These are phyloP conservation scores for Candida parachauliodes DNA, from an alignment of 805 yeast species.

Conservation along the genomic window DNA sequence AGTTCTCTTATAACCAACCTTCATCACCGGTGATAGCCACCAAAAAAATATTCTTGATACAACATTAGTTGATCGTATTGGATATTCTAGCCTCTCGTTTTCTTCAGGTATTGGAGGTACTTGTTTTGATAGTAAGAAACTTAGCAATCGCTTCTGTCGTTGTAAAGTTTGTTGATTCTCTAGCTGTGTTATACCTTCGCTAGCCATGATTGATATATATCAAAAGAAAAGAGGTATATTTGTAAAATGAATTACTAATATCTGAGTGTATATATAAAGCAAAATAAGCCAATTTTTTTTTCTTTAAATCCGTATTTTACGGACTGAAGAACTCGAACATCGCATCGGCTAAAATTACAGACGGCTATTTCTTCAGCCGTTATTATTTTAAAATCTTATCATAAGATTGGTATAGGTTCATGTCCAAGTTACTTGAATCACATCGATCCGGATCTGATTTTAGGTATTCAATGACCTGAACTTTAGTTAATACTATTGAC, in stretches of 20 bases:
- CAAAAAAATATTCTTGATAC: conserved; percentile 49
- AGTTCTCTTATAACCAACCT: conserved; percentile 69
- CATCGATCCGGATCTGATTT: too few relatives aligned
- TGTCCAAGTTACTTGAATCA: too few relatives aligned
- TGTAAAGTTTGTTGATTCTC: conserved; percentile 11
- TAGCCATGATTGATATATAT: too few relatives aligned
- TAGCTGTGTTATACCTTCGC: conserved; percentile 1
- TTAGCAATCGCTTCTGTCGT: conserved; percentile 31
- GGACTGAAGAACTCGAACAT: neutral
- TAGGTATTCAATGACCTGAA: too few relatives aligned
- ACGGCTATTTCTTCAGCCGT: neutral
- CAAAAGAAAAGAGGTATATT: too few relatives aligned
- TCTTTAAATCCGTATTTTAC: conserved; percentile 3
- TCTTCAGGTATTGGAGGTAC: conserved; percentile 54
- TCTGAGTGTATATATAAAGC: too few relatives aligned
- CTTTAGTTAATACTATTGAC: too few relatives aligned
- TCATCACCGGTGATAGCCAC: conserved; percentile 67
- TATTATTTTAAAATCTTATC: too few relatives aligned
- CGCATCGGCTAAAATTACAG: neutral
- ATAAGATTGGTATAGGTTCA: too few relatives aligned
- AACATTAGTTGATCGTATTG: conserved; percentile 30
- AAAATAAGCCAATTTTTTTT: conserved; percentile 1
- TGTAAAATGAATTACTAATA: too few relatives aligned
- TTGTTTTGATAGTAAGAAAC: conserved; percentile 30
- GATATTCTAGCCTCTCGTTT: conserved; percentile 47